These are phyloP conservation scores for Pseudogymnoascus sp. DNA, from an alignment of 2,329 filamentous ascomycete species.

Conservation along the genomic window DNA sequence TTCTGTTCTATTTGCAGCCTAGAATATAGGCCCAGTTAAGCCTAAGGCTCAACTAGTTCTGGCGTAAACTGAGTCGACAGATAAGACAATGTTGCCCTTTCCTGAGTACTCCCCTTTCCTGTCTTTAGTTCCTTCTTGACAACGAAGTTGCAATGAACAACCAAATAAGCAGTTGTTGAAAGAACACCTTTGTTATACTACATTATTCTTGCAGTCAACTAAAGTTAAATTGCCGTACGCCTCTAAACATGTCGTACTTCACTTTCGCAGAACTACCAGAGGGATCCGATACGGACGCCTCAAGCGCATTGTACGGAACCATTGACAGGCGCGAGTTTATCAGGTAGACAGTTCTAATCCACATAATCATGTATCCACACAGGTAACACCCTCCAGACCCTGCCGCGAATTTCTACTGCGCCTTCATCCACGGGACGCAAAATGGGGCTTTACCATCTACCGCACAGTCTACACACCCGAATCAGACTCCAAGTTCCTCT, in stretches of 20 bases:
- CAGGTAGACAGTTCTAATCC: background rate
- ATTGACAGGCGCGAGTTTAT: background rate
- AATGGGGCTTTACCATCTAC: conserved; percentile 16
- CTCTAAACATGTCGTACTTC: background rate
- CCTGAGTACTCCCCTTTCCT: too few relatives aligned
- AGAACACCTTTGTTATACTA: background rate
- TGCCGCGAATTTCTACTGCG: background rate
- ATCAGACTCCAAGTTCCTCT: conserved; percentile 18
- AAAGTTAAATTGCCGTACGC: background rate
- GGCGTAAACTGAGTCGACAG: too few relatives aligned
- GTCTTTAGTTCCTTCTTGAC: too few relatives aligned
- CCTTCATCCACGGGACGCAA: background rate
- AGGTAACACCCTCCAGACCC: background rate
- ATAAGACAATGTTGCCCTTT: too few relatives aligned
- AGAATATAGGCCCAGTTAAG: too few relatives aligned
- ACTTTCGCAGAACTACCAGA: background rate
- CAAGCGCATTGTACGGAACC: background rate
- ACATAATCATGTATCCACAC: background rate
- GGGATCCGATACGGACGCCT: background rate
- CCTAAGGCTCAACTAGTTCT: too few relatives aligned
- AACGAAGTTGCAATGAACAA: background rate
- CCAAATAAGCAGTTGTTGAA: background rate
- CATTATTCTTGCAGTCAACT: background rate
- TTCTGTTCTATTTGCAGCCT: too few relatives aligned
- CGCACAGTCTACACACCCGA: conserved; percentile 20